Evolutionary conservation across 208 protist species (phyloP).

Genomic region (Tritrichomonas musculus): DNA sequence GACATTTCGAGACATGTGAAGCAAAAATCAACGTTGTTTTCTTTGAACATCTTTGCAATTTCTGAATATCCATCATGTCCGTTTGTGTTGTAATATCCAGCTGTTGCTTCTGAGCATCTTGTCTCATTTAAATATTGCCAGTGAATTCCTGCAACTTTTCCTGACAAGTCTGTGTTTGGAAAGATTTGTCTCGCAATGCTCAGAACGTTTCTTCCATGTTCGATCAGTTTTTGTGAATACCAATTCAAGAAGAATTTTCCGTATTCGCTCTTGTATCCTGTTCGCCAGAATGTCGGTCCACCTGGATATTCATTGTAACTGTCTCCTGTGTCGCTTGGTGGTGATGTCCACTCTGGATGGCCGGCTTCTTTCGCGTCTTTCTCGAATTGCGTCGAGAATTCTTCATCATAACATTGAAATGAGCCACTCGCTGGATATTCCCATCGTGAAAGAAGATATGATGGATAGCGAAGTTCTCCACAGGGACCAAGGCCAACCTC

Average conservation of each 20-base stretch:
- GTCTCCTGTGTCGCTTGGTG: not conserved
- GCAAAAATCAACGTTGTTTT: not conserved
- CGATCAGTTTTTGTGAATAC: not conserved
- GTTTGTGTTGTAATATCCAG: not conserved
- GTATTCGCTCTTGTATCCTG: not conserved
- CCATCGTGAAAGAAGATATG: slow-evolving; percentile 54
- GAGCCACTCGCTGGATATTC: slow-evolving; percentile 54
- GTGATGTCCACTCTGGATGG: not conserved
- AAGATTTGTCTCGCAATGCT: not conserved
- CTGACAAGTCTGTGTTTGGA: not conserved
- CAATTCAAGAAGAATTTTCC: not conserved
- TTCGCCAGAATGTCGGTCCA: not conserved
- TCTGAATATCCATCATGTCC: not conserved
- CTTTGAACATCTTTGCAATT: not conserved
- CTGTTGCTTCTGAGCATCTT: not conserved
- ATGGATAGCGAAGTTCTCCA: slow-evolving; percentile 64
- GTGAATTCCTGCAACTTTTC: not conserved
- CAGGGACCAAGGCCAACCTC: slow-evolving; percentile 26
- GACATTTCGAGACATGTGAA: not conserved
- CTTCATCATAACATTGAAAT: slow-evolving; percentile 10
- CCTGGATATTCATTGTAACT: not conserved
- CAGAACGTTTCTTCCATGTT: not conserved
- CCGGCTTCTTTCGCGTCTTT: not conserved
- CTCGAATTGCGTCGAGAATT: not conserved
- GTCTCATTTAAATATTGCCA: not conserved